Conservation (phyloP, 2,329 filamentous ascomycete genomes). For the Ceratocystis lukuohia region DNA sequence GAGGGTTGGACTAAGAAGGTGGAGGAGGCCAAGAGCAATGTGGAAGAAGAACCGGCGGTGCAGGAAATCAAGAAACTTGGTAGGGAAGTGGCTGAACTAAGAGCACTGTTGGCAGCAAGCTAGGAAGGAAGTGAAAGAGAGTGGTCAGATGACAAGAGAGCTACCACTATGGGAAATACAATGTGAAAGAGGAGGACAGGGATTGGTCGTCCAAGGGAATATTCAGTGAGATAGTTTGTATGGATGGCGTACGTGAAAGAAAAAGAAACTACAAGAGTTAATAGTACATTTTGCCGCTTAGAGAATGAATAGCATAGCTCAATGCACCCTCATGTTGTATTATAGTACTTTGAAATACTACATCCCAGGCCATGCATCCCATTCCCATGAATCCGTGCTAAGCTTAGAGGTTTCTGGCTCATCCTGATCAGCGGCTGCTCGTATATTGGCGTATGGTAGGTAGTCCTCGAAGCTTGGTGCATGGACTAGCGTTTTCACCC, state of each 20-base stretch:
- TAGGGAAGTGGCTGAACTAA: constrained; percentile 45
- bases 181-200: background rate
- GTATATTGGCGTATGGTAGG: background rate
- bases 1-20: constrained; percentile 81
- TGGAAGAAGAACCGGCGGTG: constrained; percentile 66
- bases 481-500: background rate
- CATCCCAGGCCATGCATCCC: background rate
- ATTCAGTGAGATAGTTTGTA: background rate
- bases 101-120: constrained; percentile 30
- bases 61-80: constrained; percentile 50
- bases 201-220: background rate
- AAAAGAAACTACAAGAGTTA: background rate
- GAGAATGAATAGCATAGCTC: background rate
- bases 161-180: background rate
- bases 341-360: background rate
- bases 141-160: background rate
- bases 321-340: background rate
- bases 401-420: background rate
- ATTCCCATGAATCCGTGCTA: background rate
- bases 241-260: background rate
- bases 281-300: background rate
- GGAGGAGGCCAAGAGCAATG: constrained; percentile 59
- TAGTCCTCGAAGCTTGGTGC: background rate
- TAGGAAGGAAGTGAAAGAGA: background rate
- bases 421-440: background rate